Base-by-base conservation (phyloP, 768 basidiomycete species). In the Lactarius hatsudake region DNA sequence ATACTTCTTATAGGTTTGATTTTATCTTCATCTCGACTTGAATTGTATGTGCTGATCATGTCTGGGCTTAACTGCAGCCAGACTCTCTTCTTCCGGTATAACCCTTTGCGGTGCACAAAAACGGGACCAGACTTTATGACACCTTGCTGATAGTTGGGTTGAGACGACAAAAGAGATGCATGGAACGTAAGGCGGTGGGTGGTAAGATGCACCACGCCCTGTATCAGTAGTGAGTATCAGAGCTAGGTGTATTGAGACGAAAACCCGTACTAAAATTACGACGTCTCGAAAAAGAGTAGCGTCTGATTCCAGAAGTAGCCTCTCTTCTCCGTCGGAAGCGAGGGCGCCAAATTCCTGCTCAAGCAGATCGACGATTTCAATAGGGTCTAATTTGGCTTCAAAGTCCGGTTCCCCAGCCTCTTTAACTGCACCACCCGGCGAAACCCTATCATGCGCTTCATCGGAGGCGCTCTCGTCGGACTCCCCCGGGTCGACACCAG, bases 151-250 rank as follows among this genome's bases (percentile, higher is more conserved):
- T 76, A 63, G 63, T 75, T 78, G 9, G 79, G 76, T 36, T 75
- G 73, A 40, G 79, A 78, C 0, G 84, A 78, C 23, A 85, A 79
- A 28, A 90, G 74, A 18, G 86, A 81, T 2, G 88, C 88, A 71
- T 89, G 87, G 75, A 90, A 90, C 0, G 85, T 77, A 17, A 90
- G 67, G 6, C 88, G 82, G 74, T 88, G 87, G 0, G 85, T 87
- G 1, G 87, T 90, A 28, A 89, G 74, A 73, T 88, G 87, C 17
- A 86, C 76, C 42, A 85, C 84, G 6, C 87, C 86, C 81, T 85
- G 18, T 26, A 6, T 48, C 15, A 40, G 7, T 68, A 8, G 36
- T 57, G 65, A 67, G 59, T 69, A 60, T 20, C 20, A 62, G 20
- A 57, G 42, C 53, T 8, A 66, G 17, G 23, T 13, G 9, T 18